These are phyloP conservation scores for Thalassiosira exigua DNA, from an alignment of 352 stramenopile genomes.

Conservation along the genomic window DNA sequence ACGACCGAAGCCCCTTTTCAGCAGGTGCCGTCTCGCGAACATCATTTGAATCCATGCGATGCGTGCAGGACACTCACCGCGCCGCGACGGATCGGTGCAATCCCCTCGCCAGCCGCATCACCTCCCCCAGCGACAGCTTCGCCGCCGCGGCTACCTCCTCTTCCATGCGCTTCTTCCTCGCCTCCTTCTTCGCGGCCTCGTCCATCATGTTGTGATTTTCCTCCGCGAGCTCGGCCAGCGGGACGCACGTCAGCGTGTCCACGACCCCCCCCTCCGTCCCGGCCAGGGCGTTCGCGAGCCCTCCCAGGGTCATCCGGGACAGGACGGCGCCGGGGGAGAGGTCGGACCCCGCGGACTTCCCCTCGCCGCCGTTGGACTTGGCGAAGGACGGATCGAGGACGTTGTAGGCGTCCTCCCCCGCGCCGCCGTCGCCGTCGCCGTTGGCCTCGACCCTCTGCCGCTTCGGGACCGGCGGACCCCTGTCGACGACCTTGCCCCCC, in stretches of 20 bases:
- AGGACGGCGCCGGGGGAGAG: slow-evolving; percentile 47
- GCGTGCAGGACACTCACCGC: slow-evolving; percentile 41
- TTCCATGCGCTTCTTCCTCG: slow-evolving; percentile 32
- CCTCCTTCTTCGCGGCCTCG: background rate
- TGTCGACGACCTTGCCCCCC: background rate
- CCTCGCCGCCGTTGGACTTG: background rate
- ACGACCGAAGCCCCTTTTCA: background rate
- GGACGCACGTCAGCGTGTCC: slow-evolving; percentile 43
- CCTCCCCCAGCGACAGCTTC: slow-evolving; percentile 39
- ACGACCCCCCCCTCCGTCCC: slow-evolving; percentile 56
- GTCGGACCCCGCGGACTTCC: background rate
- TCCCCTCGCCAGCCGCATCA: slow-evolving; percentile 46
- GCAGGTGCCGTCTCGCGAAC: background rate
- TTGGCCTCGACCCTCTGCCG: background rate
- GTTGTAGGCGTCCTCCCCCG: slow-evolving; percentile 60
- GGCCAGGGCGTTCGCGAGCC: slow-evolving; percentile 71
- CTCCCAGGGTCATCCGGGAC: slow-evolving; percentile 65
- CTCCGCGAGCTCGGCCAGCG: slow-evolving; percentile 36
- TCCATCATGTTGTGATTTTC: slow-evolving; percentile 6
- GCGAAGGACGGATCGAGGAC: slow-evolving; percentile 84
- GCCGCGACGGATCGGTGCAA: slow-evolving; percentile 65
- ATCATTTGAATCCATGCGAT: background rate
- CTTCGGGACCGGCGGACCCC: background rate
- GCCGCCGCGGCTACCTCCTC: slow-evolving; percentile 23
- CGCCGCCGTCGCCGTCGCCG: background rate